Evolutionary conservation across 345 rosid species (phyloP).

Genomic region (Erucastrum elatum): DNA sequence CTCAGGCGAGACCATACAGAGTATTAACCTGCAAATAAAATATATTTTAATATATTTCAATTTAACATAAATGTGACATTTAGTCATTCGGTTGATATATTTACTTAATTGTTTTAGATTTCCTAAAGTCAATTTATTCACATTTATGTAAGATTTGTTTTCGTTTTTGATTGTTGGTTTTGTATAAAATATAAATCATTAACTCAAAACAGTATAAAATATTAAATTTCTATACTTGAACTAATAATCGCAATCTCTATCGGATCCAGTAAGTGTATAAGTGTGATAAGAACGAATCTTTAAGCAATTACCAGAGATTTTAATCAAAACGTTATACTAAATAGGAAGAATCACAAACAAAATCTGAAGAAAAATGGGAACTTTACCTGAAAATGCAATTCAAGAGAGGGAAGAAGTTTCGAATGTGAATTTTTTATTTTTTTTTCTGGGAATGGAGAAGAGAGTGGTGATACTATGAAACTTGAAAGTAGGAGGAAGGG

Average conservation of each 20-base stretch:
- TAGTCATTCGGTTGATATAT: slow-evolving; percentile 2
- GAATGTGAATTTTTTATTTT: not conserved
- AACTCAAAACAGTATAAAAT: not conserved
- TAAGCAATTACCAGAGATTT: not conserved
- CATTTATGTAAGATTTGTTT: not conserved
- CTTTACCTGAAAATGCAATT: not conserved
- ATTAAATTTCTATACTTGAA: not conserved
- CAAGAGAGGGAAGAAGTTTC: not conserved
- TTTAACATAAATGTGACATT: slow-evolving; percentile 10
- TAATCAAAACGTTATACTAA: not conserved
- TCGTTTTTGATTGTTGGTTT: slow-evolving; percentile 4
- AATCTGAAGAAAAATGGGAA: not conserved
- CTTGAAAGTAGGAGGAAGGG: not conserved
- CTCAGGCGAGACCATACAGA: slow-evolving; percentile 30
- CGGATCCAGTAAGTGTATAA: not conserved
- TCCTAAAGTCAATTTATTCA: not conserved
- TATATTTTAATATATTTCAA: not conserved
- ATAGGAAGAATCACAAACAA: not conserved
- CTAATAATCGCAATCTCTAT: not conserved
- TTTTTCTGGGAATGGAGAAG: not conserved
- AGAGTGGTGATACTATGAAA: not conserved
- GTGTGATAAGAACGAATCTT: not conserved
- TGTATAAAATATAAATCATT: not conserved
- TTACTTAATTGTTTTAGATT: not conserved
- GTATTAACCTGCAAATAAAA: not conserved